Base-by-base conservation (phyloP, 2,329 filamentous ascomycete species). In the Pseudogymnoascus sp. region DNA sequence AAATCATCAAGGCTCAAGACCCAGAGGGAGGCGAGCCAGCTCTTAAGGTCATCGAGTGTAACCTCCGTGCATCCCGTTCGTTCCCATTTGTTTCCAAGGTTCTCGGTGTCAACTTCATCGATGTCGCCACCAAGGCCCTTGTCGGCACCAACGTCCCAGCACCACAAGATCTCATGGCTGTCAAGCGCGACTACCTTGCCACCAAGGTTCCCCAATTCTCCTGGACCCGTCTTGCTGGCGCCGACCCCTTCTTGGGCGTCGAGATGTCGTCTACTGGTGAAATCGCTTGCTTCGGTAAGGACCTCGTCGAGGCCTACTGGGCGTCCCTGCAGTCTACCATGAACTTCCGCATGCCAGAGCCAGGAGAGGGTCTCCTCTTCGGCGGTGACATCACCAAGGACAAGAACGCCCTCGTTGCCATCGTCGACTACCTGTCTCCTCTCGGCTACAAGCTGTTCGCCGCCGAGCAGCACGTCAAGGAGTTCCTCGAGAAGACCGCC, bases 31-130 rank as follows among this genome's bases (percentile, higher is more conserved):
- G 87, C 61, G 83, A 88, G 71, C 84, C 89, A 35, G 81, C 84
- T 29, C 84, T 97, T 67, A 97, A 97, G 82, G 93, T 97, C 71
- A 97, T 97, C 66, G 93, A 97, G 78, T 97, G 93, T 81, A 97
- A 97, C 76, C 86, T 97, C 65, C 93, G 93, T 74, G 94, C 93
- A 62, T 97, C 93, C 63, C 92, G 93, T 65, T 97, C 93, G 0
- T 97, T 97, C 86, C 93, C 94, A 72, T 97, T 97, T 76, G 92
- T 96, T 74, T 93, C 88, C 84, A 97, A 97, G 81, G 92, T 97
- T 41, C 86, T 97, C 61, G 93, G 93, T 66, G 89, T 86, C 71
- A 97, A 97, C 84, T 97, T 97, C 81, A 95, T 97, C 67, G 92
- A 97, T 67, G 85, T 93, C 65, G 94, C 94, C 60, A 96, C 92